These are phyloP conservation scores for Phytophthora sp. DNA, from an alignment of 352 stramenopile species.

Conservation along the genomic window DNA sequence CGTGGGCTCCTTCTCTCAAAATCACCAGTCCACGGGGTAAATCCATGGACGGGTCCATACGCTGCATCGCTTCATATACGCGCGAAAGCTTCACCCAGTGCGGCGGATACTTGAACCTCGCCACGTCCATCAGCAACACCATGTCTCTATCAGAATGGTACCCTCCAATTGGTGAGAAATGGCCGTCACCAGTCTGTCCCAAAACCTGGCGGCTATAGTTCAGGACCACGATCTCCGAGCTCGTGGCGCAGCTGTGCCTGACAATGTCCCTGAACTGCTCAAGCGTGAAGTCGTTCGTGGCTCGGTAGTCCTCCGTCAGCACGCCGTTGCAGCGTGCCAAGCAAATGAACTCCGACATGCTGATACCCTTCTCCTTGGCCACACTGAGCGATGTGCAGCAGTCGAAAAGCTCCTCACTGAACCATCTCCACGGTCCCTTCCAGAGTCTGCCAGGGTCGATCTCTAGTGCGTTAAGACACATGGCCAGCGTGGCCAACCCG, in stretches of 20 bases:
- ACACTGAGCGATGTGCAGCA: slow-evolving; percentile 78
- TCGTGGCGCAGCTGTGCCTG: slow-evolving; percentile 73
- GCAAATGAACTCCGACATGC: slow-evolving; percentile 71
- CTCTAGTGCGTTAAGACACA: slow-evolving; percentile 80
- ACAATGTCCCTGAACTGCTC: slow-evolving; percentile 71
- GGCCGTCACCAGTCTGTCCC: slow-evolving; percentile 95
- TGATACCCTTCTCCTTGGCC: slow-evolving; percentile 79
- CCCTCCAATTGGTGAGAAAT: slow-evolving; percentile 97
- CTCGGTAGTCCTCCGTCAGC: slow-evolving; percentile 51
- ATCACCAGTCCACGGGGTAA: slow-evolving; percentile 36
- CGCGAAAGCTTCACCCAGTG: slow-evolving; percentile 75
- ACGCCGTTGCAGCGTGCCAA: slow-evolving; percentile 70
- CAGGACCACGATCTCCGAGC: slow-evolving; percentile 89
- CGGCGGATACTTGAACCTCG: slow-evolving; percentile 96
- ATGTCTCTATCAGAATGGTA: slow-evolving; percentile 92
- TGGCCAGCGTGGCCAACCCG: slow-evolving; percentile 83
- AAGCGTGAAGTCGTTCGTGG: slow-evolving; percentile 57
- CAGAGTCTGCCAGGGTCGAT: slow-evolving; percentile 79
- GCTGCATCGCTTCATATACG: slow-evolving; percentile 61
- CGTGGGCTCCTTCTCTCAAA: slow-evolving; percentile 33
- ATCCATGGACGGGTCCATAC: slow-evolving; percentile 52
- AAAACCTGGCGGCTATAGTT: slow-evolving; percentile 93
- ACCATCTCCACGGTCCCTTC: slow-evolving; percentile 86
- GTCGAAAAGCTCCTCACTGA: slow-evolving; percentile 85
- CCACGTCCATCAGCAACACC: slow-evolving; percentile 96